These are phyloP conservation scores for Skeletonema menzelii DNA, from an alignment of 108 stramenopile species.

Conservation along the genomic window DNA sequence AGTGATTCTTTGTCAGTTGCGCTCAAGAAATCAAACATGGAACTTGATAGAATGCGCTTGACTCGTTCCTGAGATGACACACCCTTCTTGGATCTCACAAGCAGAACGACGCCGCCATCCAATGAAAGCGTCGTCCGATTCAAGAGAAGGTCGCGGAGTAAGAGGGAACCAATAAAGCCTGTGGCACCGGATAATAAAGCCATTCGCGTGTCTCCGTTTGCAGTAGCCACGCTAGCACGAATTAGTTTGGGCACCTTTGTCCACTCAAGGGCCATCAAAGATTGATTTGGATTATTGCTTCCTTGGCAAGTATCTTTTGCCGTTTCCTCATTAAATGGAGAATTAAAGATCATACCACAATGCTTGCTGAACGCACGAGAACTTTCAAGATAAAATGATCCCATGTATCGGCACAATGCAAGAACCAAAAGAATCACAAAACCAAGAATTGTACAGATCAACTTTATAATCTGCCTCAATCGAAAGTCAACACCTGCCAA, in stretches of 20 bases:
- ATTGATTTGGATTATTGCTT: conserved; percentile 14
- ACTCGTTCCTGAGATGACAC: conserved; percentile 57
- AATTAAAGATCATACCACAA: conserved; percentile 42
- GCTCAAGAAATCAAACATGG: conserved; percentile 69
- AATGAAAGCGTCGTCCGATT: conserved; percentile 52
- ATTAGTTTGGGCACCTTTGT: conserved; percentile 20
- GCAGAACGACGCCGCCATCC: conserved; percentile 47
- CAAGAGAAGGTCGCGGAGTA: conserved; percentile 72
- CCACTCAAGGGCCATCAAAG: conserved; percentile 24
- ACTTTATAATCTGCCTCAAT: background rate
- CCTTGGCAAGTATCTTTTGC: background rate
- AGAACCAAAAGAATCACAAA: conserved; percentile 12
- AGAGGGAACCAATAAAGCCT: conserved; percentile 81
- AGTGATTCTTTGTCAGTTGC: conserved; percentile 52
- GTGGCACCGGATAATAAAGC: conserved; percentile 84
- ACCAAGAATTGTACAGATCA: conserved; percentile 1
- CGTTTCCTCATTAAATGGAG: conserved; percentile 24
- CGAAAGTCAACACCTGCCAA: background rate
- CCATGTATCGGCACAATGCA: conserved; percentile 43
- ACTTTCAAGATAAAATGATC: conserved; percentile 46
- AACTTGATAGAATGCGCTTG: conserved; percentile 39
- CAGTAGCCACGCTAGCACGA: background rate
- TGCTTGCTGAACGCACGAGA: conserved; percentile 60
- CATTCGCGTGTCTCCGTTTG: conserved; percentile 1
- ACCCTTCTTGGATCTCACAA: conserved; percentile 64